Evolutionary conservation across 805 yeast species (phyloP).

Genomic region (Yamadazyma tumulicola): DNA sequence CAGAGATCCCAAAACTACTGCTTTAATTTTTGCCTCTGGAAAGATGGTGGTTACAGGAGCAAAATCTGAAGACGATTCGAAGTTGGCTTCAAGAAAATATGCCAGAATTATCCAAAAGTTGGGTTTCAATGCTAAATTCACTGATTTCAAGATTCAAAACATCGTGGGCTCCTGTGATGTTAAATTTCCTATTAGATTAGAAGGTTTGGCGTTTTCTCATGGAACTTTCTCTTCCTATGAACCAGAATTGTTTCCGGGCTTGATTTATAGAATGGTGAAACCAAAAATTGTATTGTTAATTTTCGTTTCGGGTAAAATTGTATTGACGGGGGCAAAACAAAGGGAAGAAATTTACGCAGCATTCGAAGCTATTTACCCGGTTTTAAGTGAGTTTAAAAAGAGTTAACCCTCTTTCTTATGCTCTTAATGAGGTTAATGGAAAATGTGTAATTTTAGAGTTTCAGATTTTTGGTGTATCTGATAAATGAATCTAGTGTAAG

Average conservation of each 20-base stretch:
- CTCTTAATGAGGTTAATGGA: neutral
- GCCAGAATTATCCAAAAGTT: slow-evolving; percentile 97
- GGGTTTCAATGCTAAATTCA: slow-evolving; percentile 96
- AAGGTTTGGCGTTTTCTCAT: slow-evolving; percentile 96
- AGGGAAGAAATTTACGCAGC: slow-evolving; percentile 98
- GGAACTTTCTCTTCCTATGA: slow-evolving; percentile 98
- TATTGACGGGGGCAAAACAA: slow-evolving; percentile 97
- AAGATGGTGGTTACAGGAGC: slow-evolving; percentile 99
- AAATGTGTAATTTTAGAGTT: neutral
- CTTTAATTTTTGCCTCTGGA: slow-evolving; percentile 96
- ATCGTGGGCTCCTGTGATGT: slow-evolving; percentile 99
- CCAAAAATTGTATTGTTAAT: slow-evolving; percentile 95
- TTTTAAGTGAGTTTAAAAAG: slow-evolving; percentile 95
- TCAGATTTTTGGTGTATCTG: too few species aligned
- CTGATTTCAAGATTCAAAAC: slow-evolving; percentile 96
- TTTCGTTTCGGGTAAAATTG: slow-evolving; percentile 96
- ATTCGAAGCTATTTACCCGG: slow-evolving; percentile 97
- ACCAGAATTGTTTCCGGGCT: slow-evolving; percentile 97
- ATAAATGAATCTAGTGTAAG: too few species aligned
- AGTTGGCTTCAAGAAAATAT: slow-evolving; percentile 93
- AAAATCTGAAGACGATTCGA: slow-evolving; percentile 97
- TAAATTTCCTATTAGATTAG: slow-evolving; percentile 93
- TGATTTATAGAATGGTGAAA: slow-evolving; percentile 98
- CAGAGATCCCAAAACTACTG: slow-evolving; percentile 97
- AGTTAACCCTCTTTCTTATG: slow-evolving; percentile 27